Evolutionary conservation across 2,329 filamentous ascomycete species (phyloP), one percentile per base, ranked within the genome.

Genomic region (Aureobasidium pullulans): DNA sequence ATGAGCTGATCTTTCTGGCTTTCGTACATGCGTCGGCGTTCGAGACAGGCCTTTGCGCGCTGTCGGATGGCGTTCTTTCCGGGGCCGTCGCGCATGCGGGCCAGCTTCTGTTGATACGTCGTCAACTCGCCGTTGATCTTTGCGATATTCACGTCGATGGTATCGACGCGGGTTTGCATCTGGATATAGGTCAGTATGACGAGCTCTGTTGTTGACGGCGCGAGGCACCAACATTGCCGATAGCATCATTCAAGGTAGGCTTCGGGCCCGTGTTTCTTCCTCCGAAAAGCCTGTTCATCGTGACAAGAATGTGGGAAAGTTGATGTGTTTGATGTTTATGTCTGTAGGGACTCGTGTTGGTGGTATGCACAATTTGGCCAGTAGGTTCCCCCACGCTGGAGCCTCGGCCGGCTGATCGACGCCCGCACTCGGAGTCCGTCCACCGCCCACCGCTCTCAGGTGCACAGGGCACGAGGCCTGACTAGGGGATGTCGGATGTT

Each of bases 251-350:
- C 66, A 96, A 88, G 53, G 89, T 93, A 13, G 94, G 90, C 76
- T 97, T 97, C 58, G 94, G 92, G 63, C 86, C 86, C 65, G 88
- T 86, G 76, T 84, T 87, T 77, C 92, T 94, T 67, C 87, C 83
- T 72, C 94, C 94, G 73, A 99, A 99, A 67, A 99, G 82, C 68
- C 94, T 89, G 75, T 99, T 97, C 94, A 99, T 97, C 64, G 59
- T 80, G 75, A 10, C 31, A 19, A 31, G 47, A 37, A 8, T 34
- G 29, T 34, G 44, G 3, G 3, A 23, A 23, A 23, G 43, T 3
- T 34, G 46, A n/a, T 37, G 13, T 13, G 47, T 19, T 32, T 34
- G 36, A 19, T 42, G 39, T 42, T 42, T 10, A 16, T 37, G 47
- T 37, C 4, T n/a, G 3, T n/a, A 37, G 32, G 23, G 6, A n/a